phyloP scores from a whole-genome alignment of 768 basidiomycete genomes.

The Pilatotrama ljubarskyi region DNA sequence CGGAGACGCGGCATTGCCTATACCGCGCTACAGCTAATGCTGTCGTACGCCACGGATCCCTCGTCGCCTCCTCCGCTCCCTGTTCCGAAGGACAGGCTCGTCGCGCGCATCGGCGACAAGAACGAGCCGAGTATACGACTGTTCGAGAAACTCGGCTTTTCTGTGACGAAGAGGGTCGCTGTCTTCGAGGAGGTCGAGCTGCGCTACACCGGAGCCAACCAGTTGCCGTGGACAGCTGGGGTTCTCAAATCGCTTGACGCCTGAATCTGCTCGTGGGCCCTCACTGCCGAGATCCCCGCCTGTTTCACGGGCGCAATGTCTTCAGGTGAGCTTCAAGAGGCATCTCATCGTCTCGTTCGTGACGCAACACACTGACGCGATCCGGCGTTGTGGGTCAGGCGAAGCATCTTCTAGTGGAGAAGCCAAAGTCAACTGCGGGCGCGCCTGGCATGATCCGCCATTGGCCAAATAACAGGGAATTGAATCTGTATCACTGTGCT shows the following conservation, averaged over 20 bases:
- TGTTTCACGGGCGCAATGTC: no score
- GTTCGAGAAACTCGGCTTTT: slow-evolving; percentile 79
- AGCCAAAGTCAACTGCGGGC: no score
- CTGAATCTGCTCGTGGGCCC: background rate
- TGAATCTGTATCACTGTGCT: background rate
- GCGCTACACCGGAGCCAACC: slow-evolving; percentile 37
- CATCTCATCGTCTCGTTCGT: no score
- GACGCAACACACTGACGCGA: no score
- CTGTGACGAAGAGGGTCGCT: slow-evolving; percentile 60
- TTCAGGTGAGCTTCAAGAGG: no score
- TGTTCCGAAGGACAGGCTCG: slow-evolving; percentile 49
- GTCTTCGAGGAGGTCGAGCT: slow-evolving; percentile 88
- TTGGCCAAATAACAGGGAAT: background rate
- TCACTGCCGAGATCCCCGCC: no score
- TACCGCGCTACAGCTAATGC: slow-evolving; percentile 63
- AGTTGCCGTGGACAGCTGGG: slow-evolving; percentile 20
- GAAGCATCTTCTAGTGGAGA: no score
- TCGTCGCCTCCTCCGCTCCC: slow-evolving; percentile 36
- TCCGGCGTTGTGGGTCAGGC: no score
- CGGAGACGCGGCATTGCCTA: slow-evolving; percentile 68
- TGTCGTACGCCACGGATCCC: slow-evolving; percentile 60
- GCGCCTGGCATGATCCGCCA: background rate
- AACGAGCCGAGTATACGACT: slow-evolving; percentile 72
- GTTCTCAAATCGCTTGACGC: background rate
- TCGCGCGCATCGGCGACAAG: slow-evolving; percentile 68